These are phyloP conservation scores for Nepenthes mirabilis DNA, from an alignment of 148 eudicot genomes.

Conservation along the genomic window DNA sequence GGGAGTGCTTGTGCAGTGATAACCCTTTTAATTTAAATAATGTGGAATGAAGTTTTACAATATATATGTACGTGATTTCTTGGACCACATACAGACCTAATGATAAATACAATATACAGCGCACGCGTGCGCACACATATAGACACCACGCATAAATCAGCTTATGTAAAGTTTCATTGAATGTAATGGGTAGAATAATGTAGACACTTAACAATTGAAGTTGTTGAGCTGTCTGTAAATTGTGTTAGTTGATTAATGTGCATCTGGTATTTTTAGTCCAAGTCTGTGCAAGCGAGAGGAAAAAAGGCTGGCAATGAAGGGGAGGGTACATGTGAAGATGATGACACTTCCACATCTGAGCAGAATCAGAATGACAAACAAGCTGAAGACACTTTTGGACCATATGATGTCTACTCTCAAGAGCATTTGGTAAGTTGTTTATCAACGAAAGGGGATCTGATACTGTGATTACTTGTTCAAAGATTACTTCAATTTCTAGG, in stretches of 20 bases:
- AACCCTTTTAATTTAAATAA: too few species aligned
- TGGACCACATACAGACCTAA: too few species aligned
- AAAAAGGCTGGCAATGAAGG: slow-evolving; percentile 63
- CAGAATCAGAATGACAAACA: slow-evolving; percentile 42
- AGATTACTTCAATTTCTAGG: too few species aligned
- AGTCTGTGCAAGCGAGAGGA: slow-evolving; percentile 38
- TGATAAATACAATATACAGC: too few species aligned
- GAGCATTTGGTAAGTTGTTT: slow-evolving; percentile 41
- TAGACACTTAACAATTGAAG: not conserved
- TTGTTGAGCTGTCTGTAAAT: not conserved
- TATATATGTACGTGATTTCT: too few species aligned
- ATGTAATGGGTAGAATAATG: too few species aligned
- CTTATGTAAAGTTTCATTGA: too few species aligned
- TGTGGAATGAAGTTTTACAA: too few species aligned
- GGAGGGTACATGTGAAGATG: slow-evolving; percentile 40
- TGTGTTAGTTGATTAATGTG: not conserved
- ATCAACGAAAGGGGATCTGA: not conserved
- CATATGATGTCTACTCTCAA: slow-evolving; percentile 28
- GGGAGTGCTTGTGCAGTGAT: too few species aligned
- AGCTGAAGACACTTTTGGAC: slow-evolving; percentile 33
- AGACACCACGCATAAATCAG: too few species aligned
- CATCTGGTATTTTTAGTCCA: slow-evolving; percentile 24
- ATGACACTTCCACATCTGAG: slow-evolving; percentile 44
- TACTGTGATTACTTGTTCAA: too few species aligned
- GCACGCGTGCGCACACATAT: too few species aligned